A percentile compares a stretch with the other conserved stretches of the same genome.
phyloP scores from a whole-genome alignment of 2,329 filamentous ascomycete species.

The Cordyceps fumosorosea region DNA sequence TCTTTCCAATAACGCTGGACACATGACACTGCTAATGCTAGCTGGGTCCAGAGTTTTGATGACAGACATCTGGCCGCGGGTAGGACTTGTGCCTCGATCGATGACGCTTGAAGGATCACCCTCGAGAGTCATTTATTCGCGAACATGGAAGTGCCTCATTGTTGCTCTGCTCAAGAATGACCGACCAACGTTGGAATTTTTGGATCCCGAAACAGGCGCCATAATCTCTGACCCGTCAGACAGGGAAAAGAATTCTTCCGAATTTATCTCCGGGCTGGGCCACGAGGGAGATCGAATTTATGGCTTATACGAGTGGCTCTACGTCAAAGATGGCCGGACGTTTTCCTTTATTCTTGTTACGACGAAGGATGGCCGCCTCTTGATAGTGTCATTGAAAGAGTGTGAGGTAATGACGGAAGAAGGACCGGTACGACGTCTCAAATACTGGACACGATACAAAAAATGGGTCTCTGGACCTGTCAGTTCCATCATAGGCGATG shows the following conservation, averaged over 20 bases:
- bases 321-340: slow-evolving; percentile 46
- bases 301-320: slow-evolving; percentile 58
- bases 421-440: slow-evolving; percentile 25
- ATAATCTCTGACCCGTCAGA: slow-evolving; percentile 43
- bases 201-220: slow-evolving; percentile 48
- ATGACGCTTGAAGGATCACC: slow-evolving; percentile 43
- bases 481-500: slow-evolving; percentile 48
- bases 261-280: slow-evolving; percentile 51
- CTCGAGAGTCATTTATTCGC: slow-evolving; percentile 48
- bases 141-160: slow-evolving; percentile 44
- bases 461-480: slow-evolving; percentile 41
- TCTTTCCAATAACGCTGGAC: slow-evolving; percentile 31
- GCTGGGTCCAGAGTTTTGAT: slow-evolving; percentile 45
- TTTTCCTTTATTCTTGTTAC: slow-evolving; percentile 60
- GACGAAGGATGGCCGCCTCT: slow-evolving; percentile 46
- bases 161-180: slow-evolving; percentile 41
- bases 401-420: slow-evolving; percentile 15
- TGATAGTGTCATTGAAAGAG: slow-evolving; percentile 46
- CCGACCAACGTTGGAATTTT: slow-evolving; percentile 45
- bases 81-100: slow-evolving; percentile 42
- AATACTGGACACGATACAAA: slow-evolving; percentile 49
- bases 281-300: slow-evolving; percentile 52
- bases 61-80: slow-evolving; percentile 41
- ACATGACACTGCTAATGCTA: slow-evolving; percentile 42
- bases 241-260: slow-evolving; percentile 32